A percentile compares a stretch with the other conserved stretches of the same genome.
Evolutionary conservation across 2,329 filamentous ascomycete species (phyloP).

Genomic region (Epichloe aotearoae): DNA sequence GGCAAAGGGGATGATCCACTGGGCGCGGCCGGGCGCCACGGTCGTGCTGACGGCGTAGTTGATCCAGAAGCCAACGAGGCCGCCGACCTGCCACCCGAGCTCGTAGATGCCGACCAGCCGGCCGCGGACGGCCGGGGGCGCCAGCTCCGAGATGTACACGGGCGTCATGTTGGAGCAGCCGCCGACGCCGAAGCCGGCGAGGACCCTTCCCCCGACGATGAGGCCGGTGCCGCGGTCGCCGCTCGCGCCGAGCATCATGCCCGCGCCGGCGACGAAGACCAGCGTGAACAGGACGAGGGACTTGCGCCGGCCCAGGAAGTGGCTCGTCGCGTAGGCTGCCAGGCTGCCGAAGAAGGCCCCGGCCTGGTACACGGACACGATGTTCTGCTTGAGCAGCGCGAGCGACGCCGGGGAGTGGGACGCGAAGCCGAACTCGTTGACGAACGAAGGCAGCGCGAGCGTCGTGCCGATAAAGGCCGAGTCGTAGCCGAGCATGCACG

Average conservation of each 20-base stretch:
- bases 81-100: constrained; percentile 11
- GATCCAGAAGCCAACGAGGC: constrained; percentile 10
- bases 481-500: constrained; percentile 49
- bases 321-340: constrained; percentile 9
- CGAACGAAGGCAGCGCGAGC: constrained; percentile 56
- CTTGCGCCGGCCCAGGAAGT: constrained; percentile 10
- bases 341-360: constrained; percentile 13
- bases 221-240: constrained; percentile 15
- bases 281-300: constrained; percentile 10
- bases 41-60: constrained; percentile 48
- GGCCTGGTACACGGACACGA: constrained; percentile 63
- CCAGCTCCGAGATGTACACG: constrained; percentile 12
- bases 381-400: constrained; percentile 55
- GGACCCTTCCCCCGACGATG: constrained; percentile 12
- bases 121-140: constrained; percentile 10
- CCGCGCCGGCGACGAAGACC: constrained; percentile 10
- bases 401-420: constrained; percentile 32
- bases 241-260: constrained; percentile 33
- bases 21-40: constrained; percentile 30
- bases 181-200: constrained; percentile 14
- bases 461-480: constrained; percentile 71
- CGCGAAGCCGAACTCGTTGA: constrained; percentile 51
- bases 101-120: constrained; percentile 12
- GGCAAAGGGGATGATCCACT: constrained; percentile 53
- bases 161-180: constrained; percentile 13